A percentile compares a stretch with the other conserved stretches of the same genome.
These are phyloP conservation scores for Penicillium aurantiogriseum DNA, from an alignment of 2,329 filamentous ascomycete species.

Conservation along the genomic window DNA sequence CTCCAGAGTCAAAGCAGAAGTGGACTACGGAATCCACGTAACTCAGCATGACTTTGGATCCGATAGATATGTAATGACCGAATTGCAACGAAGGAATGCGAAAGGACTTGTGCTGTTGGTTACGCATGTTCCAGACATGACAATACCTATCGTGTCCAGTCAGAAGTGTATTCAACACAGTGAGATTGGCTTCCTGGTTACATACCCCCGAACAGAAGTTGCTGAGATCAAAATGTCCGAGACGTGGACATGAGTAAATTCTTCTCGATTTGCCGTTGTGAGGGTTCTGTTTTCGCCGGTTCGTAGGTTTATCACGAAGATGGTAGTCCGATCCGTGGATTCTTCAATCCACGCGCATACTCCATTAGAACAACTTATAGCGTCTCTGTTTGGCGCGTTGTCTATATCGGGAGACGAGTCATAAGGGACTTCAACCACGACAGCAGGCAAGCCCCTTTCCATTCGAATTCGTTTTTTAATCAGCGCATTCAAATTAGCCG, in stretches of 20 bases:
- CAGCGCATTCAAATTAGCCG: neutral
- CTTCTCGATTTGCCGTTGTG: conserved; percentile 16
- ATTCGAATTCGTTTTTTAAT: neutral
- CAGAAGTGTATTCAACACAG: neutral
- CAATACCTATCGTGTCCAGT: conserved; percentile 24
- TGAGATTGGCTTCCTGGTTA: neutral
- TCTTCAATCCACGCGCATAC: conserved; percentile 14
- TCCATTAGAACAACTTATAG: conserved; percentile 4
- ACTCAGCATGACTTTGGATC: conserved; percentile 23
- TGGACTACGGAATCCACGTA: conserved; percentile 22
- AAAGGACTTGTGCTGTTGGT: conserved; percentile 22
- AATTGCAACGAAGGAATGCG: conserved; percentile 27
- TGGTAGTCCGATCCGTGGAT: neutral
- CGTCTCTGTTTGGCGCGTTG: neutral
- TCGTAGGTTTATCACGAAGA: conserved; percentile 8
- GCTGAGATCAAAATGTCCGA: conserved; percentile 8
- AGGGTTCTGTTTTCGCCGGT: neutral
- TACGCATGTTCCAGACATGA: conserved; percentile 31
- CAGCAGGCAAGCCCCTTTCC: neutral
- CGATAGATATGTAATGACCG: conserved; percentile 20
- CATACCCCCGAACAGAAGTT: conserved; percentile 4
- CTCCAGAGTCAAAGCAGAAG: conserved; percentile 21
- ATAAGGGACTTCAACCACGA: neutral
- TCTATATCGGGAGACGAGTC: neutral
- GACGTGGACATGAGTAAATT: conserved; percentile 3